phyloP scores from a whole-genome alignment of 257 asterid species.

The Primulina eburnea region DNA sequence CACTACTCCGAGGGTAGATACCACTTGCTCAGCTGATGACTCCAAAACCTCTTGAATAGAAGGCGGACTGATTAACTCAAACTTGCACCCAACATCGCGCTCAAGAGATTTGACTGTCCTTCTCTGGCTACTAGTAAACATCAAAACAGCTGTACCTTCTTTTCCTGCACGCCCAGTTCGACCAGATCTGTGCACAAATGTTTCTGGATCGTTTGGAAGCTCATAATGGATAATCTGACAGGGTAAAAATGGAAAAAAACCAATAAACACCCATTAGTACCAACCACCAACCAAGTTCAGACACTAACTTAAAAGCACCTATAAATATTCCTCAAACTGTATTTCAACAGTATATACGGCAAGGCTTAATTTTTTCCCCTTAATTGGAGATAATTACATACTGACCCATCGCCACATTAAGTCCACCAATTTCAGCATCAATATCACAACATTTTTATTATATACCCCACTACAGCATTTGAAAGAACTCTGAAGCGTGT shows the following conservation, averaged over 20 bases:
- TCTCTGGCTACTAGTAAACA: constrained; percentile 79
- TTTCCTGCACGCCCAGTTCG: constrained; percentile 98
- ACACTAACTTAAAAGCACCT: not conserved
- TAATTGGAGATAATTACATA: not conserved
- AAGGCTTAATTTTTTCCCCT: not conserved
- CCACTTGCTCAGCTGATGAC: constrained; percentile 65
- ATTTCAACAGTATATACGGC: not conserved
- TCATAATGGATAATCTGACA: constrained; percentile 86
- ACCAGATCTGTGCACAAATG: constrained; percentile 97
- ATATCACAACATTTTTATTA: not conserved
- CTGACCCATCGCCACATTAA: not conserved
- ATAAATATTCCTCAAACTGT: not conserved
- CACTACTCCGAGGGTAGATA: constrained; percentile 46
- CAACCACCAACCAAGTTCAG: not conserved
- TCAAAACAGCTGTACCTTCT: constrained; percentile 60
- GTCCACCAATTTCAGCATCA: not conserved
- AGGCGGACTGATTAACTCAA: constrained; percentile 71
- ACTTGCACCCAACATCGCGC: constrained; percentile 71
- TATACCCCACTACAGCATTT: not conserved
- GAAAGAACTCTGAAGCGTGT: not conserved
- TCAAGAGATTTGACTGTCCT: constrained; percentile 73
- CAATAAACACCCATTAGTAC: constrained; percentile 10
- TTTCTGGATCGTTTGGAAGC: constrained; percentile 93
- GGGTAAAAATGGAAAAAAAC: constrained; percentile 6
- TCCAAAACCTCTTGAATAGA: constrained; percentile 73